Conservation (phyloP, 2,329 filamentous ascomycete genomes). For the Colletotrichum liriopes region DNA sequence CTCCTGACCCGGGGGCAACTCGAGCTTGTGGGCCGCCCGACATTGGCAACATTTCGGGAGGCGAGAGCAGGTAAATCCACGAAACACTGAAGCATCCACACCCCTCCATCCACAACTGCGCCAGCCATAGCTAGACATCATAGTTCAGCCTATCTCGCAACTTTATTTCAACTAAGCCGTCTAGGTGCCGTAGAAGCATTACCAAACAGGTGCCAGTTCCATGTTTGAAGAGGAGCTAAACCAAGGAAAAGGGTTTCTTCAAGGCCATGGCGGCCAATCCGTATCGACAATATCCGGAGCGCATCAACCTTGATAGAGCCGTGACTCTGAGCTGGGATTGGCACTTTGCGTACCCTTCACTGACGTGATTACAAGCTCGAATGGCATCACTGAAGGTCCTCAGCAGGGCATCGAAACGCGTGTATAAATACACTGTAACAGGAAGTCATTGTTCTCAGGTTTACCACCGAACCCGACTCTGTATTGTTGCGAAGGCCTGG, state of each 20-base stretch:
- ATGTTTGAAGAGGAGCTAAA: not conserved
- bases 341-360: not conserved
- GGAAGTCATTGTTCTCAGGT: not conserved
- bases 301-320: constrained; percentile 5
- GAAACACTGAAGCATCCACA: not conserved
- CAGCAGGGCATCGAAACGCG: not conserved
- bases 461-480: not conserved
- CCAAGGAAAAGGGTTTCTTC: not conserved
- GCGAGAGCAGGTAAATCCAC: not conserved
- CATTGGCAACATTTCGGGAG: too few relatives aligned
- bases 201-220: not conserved
- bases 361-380: not conserved
- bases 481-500: not conserved
- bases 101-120: constrained; percentile 9
- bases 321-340: not conserved
- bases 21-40: not conserved
- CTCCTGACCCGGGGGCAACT: not conserved
- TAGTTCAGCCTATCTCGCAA: not conserved
- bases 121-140: constrained; percentile 2
- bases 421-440: not conserved
- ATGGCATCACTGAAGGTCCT: not conserved
- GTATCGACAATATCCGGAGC: not conserved
- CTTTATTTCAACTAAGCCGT: not conserved
- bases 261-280: not conserved
- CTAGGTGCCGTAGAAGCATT: not conserved